Base-by-base conservation (phyloP, 169 alveolate genomes). In the Plasmodium vivax region DNA sequence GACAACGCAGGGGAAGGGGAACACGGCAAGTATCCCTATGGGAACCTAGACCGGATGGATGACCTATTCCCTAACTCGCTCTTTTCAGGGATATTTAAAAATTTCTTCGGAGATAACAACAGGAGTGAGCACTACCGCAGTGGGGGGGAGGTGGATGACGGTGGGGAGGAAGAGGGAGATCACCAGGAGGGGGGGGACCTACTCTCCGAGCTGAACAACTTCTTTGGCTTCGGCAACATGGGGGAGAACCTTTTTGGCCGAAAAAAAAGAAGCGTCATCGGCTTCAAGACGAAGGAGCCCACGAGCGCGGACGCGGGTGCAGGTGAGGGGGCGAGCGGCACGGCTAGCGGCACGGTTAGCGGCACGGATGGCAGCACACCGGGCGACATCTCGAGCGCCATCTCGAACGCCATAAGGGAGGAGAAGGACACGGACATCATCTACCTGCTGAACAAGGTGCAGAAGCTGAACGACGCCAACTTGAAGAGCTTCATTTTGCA, bases 401-500 rank as follows among this genome's bases (percentile, higher is more conserved):
- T 91, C 32, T 23, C 68, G 10, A 47, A 91, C 19, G 95, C 95
- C 36, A 91, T 91, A 14, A 91, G 82, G 83, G 81, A 91, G 54
- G 95, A 91, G 54, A 91, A 81, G 75, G 95, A 91, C 83, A 91
- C 83, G 5, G 92, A 91, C 47, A 82, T 91, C 16, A 91, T 91
- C 5, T 91, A 82, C 51, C 71, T 91, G 51, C 45, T 91, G 19
- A 71, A 91, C 51, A 91, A 91, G 32, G 95, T 91, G 38, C 81
- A 91, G 75, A 91, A 91, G 58, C 56, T 91, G 30, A 91, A 91
- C 72, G 95, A 91, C 71, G 77, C 19, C 0, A 91, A 91, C 47
- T 82, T 91, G 75, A 91, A 91, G 72, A 91, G 83, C 75, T 91
- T 91, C 84, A 91, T 91, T 14, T 27, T 91, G n/a, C 95, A 91